phyloP scores from a whole-genome alignment of 257 asterid genomes.

The Vinca minor region DNA sequence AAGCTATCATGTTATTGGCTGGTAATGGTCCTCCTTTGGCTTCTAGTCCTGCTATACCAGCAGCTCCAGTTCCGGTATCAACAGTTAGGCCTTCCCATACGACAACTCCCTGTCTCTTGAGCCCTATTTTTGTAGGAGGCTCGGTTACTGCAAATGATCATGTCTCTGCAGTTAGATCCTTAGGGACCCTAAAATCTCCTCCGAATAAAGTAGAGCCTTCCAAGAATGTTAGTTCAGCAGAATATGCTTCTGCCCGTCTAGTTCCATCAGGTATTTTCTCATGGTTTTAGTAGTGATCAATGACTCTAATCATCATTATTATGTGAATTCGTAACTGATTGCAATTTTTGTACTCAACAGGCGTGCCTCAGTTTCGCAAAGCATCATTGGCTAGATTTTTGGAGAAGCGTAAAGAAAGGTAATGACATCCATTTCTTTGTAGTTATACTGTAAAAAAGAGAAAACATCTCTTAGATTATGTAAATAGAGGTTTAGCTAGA shows the following conservation, averaged over 20 bases:
- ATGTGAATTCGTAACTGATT: neutral
- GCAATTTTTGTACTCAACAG: constrained; percentile 42
- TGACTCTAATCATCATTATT: neutral
- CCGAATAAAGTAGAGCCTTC: constrained; percentile 33
- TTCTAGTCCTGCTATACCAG: constrained; percentile 26
- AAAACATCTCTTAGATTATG: too few relatives aligned
- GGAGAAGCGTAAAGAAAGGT: constrained; percentile 97
- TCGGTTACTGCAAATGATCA: constrained; percentile 21
- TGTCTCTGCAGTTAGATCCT: constrained; percentile 23
- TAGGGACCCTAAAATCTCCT: constrained; percentile 25
- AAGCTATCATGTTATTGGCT: constrained; percentile 86
- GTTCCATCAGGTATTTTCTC: constrained; percentile 42
- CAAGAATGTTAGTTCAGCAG: constrained; percentile 24
- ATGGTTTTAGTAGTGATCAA: neutral
- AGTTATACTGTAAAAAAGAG: neutral
- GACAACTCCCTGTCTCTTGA: constrained; percentile 26
- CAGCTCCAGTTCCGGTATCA: constrained; percentile 40
- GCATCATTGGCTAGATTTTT: constrained; percentile 82
- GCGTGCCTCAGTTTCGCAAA: constrained; percentile 81
- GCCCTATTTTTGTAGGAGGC: constrained; percentile 30
- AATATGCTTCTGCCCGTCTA: constrained; percentile 32
- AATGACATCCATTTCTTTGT: neutral
- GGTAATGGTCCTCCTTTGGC: constrained; percentile 53
- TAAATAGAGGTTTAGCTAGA: neutral
- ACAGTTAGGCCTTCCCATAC: constrained; percentile 33